Evolutionary conservation across 2,329 filamentous ascomycete genomes (phyloP), one percentile per base, ranked within the genome.

Genomic region (Berkeleyomyces basicola): DNA sequence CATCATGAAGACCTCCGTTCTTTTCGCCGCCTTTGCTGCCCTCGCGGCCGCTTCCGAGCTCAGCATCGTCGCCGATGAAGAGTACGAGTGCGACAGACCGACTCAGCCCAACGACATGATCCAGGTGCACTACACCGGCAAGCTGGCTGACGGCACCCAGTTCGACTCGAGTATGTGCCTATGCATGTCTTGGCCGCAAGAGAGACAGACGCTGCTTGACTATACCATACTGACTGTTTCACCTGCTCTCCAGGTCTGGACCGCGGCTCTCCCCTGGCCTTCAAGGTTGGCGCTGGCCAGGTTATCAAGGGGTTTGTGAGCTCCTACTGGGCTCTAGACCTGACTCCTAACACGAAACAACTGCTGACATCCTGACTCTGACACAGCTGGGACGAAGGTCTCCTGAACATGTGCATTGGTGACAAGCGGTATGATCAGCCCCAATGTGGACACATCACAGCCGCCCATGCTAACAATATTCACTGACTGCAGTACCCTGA

Each of bases 391-490:
- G 92, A 97, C 69, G 75, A 95, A 71, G 92, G 92, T 59, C 80
- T 97, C 46, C 69, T 93, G 61, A 88, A 88, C 70, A 96, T 97
- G 91, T 97, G 93, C 75, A 87, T 95, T 68, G 92, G 93, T 66
- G 92, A 97, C 79, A 92, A 91, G 79, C 82, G 81, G 79, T 78
- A 69, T 74, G 74, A 7, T 47, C 2, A 16, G 44, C 44, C 23
- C 10, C 4, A 14, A 14, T 47, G 7, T 47, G 44, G 5, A 14
- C 0, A n/a, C 10, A n/a, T 46, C 3, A 46, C 7, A 5, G 43
- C 11, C 16, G 14, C 11, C 11, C 36, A 14, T n/a, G 31, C 49
- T 55, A 65, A 43, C 40, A 37, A 42, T 46, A 31, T 33, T 58
- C 55, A 59, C 67, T 70, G 64, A 69, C 57, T 62, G 7, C 65